Percentiles rank a stretch among this genome's conserved stretches.
These are phyloP conservation scores for Diaporthe sp. DNA, from an alignment of 2,329 filamentous ascomycete genomes.

Conservation along the genomic window DNA sequence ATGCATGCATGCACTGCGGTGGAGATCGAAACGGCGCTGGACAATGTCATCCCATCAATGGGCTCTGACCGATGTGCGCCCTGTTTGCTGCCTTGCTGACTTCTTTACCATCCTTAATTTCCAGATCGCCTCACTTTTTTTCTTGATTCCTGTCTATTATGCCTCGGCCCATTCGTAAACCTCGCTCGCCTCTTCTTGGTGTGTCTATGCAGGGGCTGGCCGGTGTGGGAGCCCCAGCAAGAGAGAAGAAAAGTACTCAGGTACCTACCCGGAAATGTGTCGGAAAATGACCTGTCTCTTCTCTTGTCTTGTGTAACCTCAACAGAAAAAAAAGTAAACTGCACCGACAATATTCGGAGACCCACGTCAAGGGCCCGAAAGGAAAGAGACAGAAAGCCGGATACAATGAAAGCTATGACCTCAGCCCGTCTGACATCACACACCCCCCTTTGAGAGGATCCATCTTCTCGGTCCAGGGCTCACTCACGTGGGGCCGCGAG, in stretches of 20 bases:
- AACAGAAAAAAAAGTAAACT: slow-evolving; percentile 26
- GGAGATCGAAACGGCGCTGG: slow-evolving; percentile 19
- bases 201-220: not conserved
- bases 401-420: slow-evolving; percentile 15
- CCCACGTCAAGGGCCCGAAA: slow-evolving; percentile 22
- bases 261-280: slow-evolving; percentile 33
- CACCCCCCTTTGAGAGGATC: not conserved
- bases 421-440: slow-evolving; percentile 20
- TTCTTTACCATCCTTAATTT: slow-evolving; percentile 2
- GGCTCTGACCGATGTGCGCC: slow-evolving; percentile 5
- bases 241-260: slow-evolving; percentile 4
- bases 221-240: not conserved
- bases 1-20: not conserved
- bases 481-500: slow-evolving; percentile 27
- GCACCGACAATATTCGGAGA: slow-evolving; percentile 36
- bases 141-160: not conserved
- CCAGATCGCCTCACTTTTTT: slow-evolving; percentile 1
- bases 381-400: slow-evolving; percentile 31
- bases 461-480: not conserved
- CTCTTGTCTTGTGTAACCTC: slow-evolving; percentile 32
- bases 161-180: not conserved
- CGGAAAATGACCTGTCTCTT: slow-evolving; percentile 33
- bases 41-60: slow-evolving; percentile 11
- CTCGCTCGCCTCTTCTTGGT: not conserved
- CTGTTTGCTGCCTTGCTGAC: not conserved